Conservation (phyloP, 192 early-diverging fungal species). For the Chytriomyces sp. region DNA sequence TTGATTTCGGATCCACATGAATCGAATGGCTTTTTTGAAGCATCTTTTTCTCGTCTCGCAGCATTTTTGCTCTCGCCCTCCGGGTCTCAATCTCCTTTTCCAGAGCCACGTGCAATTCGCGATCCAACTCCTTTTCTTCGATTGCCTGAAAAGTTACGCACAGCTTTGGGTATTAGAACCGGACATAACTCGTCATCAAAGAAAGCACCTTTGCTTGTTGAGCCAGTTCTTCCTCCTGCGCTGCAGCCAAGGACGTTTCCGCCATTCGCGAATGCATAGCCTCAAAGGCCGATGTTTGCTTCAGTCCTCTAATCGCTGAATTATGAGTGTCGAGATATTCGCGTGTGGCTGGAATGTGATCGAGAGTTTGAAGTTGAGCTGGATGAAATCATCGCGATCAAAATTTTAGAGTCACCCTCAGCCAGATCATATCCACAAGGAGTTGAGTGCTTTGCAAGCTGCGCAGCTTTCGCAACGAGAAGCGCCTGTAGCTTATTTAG, state of each 20-base stretch:
- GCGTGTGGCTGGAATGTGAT: slow-evolving; percentile 11
- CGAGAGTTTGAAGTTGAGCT: too few relatives aligned
- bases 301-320: slow-evolving; percentile 35
- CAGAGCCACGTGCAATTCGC: slow-evolving; percentile 32
- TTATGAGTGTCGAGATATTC: slow-evolving; percentile 42
- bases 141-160: too few relatives aligned
- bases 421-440: slow-evolving; percentile 41
- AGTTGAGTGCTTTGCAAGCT: neutral
- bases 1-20: too few relatives aligned
- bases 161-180: neutral
- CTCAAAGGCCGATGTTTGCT: slow-evolving; percentile 49
- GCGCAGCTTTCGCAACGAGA: slow-evolving; percentile 1
- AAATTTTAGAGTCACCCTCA: neutral
- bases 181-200: slow-evolving; percentile 20
- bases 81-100: slow-evolving; percentile 36
- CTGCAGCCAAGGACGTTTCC: neutral
- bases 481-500: neutral
- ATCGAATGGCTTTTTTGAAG: too few relatives aligned
- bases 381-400: too few relatives aligned
- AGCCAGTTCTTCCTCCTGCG: slow-evolving; percentile 34
- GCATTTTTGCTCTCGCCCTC: slow-evolving; percentile 31
- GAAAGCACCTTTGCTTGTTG: slow-evolving; percentile 25
- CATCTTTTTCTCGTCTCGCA: slow-evolving; percentile 28
- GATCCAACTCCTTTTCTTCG: slow-evolving; percentile 30
- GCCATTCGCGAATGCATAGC: slow-evolving; percentile 38